Percentiles rank a stretch among this genome's conserved stretches.
Conservation (phyloP, 768 basidiomycete species). For the Polyporus arcularius region DNA sequence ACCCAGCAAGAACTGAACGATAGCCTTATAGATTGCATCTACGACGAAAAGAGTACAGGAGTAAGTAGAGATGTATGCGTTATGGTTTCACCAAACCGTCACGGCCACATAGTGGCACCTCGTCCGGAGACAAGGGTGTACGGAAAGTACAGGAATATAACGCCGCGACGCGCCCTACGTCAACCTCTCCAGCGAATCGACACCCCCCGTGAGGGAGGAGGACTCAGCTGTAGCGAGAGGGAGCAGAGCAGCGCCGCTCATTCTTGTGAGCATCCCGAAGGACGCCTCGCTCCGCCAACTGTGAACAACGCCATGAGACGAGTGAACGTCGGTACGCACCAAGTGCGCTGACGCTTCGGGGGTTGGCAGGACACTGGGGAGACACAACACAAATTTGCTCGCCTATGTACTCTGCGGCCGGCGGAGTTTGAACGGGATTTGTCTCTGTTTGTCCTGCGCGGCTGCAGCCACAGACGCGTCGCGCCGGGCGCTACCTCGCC, state of each 20-base stretch:
- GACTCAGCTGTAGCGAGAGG: slow-evolving; percentile 47
- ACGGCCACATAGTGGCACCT: slow-evolving; percentile 75
- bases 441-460: slow-evolving; percentile 15
- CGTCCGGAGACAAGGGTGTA: slow-evolving; percentile 43
- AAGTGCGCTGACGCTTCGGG: slow-evolving; percentile 58
- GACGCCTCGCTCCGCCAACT: slow-evolving; percentile 80
- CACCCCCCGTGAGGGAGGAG: slow-evolving; percentile 40
- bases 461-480: slow-evolving; percentile 30
- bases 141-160: slow-evolving; percentile 86
- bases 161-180: slow-evolving; percentile 51
- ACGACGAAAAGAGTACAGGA: not conserved
- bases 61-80: slow-evolving; percentile 51
- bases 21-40: too few relatives aligned
- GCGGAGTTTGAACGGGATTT: slow-evolving; percentile 22
- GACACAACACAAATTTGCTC: slow-evolving; percentile 19
- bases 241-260: slow-evolving; percentile 39
- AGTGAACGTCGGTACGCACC: slow-evolving; percentile 45
- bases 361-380: slow-evolving; percentile 69
- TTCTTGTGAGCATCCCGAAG: slow-evolving; percentile 53
- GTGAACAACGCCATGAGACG: slow-evolving; percentile 66
- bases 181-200: slow-evolving; percentile 56
- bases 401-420: slow-evolving; percentile 27
- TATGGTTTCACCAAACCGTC: slow-evolving; percentile 86
- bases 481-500: not conserved
- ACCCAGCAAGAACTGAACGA: too few relatives aligned